Evolutionary conservation across 2,329 filamentous ascomycete species (phyloP).

Genomic region (Volutella citrinella): DNA sequence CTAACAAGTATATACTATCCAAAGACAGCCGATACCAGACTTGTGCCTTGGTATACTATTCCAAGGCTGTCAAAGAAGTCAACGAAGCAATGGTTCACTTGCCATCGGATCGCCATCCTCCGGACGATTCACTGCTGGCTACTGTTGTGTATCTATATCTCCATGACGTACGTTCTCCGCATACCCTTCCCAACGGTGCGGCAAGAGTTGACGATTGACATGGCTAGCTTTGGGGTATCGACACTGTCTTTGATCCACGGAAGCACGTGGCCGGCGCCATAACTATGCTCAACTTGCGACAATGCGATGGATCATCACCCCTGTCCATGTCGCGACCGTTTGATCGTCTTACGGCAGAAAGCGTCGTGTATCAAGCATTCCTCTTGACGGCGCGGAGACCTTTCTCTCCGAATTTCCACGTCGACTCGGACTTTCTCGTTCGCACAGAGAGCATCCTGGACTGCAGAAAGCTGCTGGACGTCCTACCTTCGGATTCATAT

Average conservation of each 20-base stretch:
- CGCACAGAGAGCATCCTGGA: slow-evolving; percentile 4
- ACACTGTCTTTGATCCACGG: slow-evolving; percentile 7
- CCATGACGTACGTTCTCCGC: slow-evolving; percentile 4
- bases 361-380: slow-evolving; percentile 12
- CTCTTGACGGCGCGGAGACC: slow-evolving; percentile 5
- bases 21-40: slow-evolving; percentile 5
- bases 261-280: slow-evolving; percentile 9
- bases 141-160: slow-evolving; percentile 7
- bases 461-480: neutral
- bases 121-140: slow-evolving; percentile 4
- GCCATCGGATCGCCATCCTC: neutral
- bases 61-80: slow-evolving; percentile 5
- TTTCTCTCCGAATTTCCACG: slow-evolving; percentile 7
- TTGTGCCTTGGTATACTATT: slow-evolving; percentile 7
- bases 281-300: slow-evolving; percentile 6
- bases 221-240: slow-evolving; percentile 9
- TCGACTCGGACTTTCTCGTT: slow-evolving; percentile 6
- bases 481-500: neutral
- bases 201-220: too few relatives aligned
- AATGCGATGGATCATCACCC: slow-evolving; percentile 1
- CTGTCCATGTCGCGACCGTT: slow-evolving; percentile 5
- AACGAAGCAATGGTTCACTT: slow-evolving; percentile 1
- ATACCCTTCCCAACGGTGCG: too few relatives aligned
- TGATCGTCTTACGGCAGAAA: slow-evolving; percentile 7
- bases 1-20: slow-evolving; percentile 9